These are phyloP conservation scores for Pichia heedii DNA, from an alignment of 805 yeast genomes.

Conservation along the genomic window DNA sequence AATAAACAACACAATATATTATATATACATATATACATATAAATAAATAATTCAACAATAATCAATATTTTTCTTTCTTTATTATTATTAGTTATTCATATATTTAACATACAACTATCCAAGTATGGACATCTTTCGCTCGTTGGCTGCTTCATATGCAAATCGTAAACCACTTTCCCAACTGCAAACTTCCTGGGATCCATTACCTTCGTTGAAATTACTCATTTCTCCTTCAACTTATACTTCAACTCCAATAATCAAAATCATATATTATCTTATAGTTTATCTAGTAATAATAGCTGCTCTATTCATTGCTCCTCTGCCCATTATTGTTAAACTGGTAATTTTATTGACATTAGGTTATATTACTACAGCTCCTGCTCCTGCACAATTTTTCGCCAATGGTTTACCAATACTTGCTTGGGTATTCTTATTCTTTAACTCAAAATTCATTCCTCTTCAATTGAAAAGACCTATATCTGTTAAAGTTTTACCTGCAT, in stretches of 20 bases:
- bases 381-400: slow-evolving; percentile 77
- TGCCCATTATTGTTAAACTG: slow-evolving; percentile 13
- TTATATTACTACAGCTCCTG: slow-evolving; percentile 47
- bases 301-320: slow-evolving; percentile 19
- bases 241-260: neutral
- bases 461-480: slow-evolving; percentile 74
- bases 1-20: no score
- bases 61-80: no score
- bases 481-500: slow-evolving; percentile 84
- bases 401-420: slow-evolving; percentile 77
- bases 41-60: no score
- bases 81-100: no score
- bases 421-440: slow-evolving; percentile 81
- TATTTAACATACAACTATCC: no score
- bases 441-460: slow-evolving; percentile 66
- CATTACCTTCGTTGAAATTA: neutral
- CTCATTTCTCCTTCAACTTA: neutral
- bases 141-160: neutral
- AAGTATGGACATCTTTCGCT: neutral
- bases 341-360: slow-evolving; percentile 8
- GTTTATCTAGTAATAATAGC: slow-evolving; percentile 16
- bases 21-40: no score
- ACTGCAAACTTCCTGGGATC: neutral
- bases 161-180: neutral
- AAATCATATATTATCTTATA: neutral